A percentile compares a stretch with the other conserved stretches of the same genome.
phyloP scores from a whole-genome alignment of 192 early-diverging fungal species.

The Neocallimastix lanati region DNA sequence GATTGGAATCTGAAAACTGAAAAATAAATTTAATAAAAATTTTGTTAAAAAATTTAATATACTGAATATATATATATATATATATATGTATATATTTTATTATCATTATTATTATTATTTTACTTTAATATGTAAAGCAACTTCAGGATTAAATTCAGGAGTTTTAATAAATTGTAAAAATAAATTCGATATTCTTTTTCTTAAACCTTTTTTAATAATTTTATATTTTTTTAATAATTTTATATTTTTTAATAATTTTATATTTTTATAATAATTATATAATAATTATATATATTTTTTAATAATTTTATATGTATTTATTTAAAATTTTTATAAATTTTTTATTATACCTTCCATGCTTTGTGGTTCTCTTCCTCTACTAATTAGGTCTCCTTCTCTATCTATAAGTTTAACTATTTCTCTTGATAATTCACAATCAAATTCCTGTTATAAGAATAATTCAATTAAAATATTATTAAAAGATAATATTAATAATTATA shows the following conservation, averaged over 20 bases:
- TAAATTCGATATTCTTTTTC: slow-evolving; percentile 26
- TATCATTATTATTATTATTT: not conserved
- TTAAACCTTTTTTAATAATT: slow-evolving; percentile 14
- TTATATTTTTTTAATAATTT: slow-evolving; percentile 1
- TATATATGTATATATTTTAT: not conserved
- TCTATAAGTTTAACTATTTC: slow-evolving; percentile 42
- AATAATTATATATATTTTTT: not conserved
- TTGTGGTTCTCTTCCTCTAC: slow-evolving; percentile 23
- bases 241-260: too few species aligned
- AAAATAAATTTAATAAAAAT: not conserved
- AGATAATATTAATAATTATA: too few species aligned
- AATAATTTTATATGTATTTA: not conserved
- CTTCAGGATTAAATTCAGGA: slow-evolving; percentile 41
- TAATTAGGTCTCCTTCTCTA: slow-evolving; percentile 34
- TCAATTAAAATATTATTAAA: too few species aligned
- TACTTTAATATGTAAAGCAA: slow-evolving; percentile 22
- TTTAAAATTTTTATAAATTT: too few species aligned
- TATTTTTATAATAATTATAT: too few species aligned
- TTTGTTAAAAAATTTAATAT: not conserved
- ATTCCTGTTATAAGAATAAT: slow-evolving; percentile 28
- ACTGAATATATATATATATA: not conserved
- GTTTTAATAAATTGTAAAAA: slow-evolving; percentile 41
- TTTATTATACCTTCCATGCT: slow-evolving; percentile 23
- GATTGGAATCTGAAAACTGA: slow-evolving; percentile 26
- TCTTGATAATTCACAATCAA: slow-evolving; percentile 33